Base-by-base conservation (phyloP, 257 asterid genomes). In the Capsicum rhomboideum region DNA sequence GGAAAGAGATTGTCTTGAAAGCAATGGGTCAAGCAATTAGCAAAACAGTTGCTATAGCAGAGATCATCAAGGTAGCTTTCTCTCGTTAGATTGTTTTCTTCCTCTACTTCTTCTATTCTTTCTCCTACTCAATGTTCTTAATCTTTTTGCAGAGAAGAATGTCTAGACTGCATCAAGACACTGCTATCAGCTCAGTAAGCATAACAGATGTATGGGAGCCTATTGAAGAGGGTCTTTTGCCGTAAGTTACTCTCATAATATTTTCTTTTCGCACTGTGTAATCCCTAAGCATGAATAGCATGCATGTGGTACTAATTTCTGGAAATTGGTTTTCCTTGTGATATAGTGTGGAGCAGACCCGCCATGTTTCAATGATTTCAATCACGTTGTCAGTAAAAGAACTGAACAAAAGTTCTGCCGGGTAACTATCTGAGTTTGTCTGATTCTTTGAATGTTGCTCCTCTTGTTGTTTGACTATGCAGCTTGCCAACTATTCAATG, bases 1-100 rank as follows among this genome's bases (percentile, higher is more conserved):
- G 86, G 20, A 88, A 75, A 84, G 97, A 95, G 89, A 93, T 94
- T 85, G 98, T 94, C 83, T 87, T 95, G 90, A 94, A 94, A 90
- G 99, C 98, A 82, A 94, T 95, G 99, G 99, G 99, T 9, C 97
- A 93, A 86, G 98, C 96, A 10, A 93, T 95, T 83, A 94, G 94
- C 92, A 95, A 93, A 91, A 87, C 97, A 13, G 98, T 95, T 40
- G 97, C 93, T 66, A 88, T 94, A 86, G 92, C 97, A 54, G 98
- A 95, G 87, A 90, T 92, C 84, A 87, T 95, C 50, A 95, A 95
- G 99, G 99, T 86, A 89, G 84, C 74, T 82, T 77, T 37, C 66
- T 46, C 78, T 80, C 17, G 34, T 23, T 34, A 12, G 78, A 37
- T 46, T 20, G 34, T 14, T 54, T 23, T 72, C 40, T 50, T 59